These are phyloP conservation scores for Acanthamoeba royreba DNA, from an alignment of 208 protist genomes.

Conservation along the genomic window DNA sequence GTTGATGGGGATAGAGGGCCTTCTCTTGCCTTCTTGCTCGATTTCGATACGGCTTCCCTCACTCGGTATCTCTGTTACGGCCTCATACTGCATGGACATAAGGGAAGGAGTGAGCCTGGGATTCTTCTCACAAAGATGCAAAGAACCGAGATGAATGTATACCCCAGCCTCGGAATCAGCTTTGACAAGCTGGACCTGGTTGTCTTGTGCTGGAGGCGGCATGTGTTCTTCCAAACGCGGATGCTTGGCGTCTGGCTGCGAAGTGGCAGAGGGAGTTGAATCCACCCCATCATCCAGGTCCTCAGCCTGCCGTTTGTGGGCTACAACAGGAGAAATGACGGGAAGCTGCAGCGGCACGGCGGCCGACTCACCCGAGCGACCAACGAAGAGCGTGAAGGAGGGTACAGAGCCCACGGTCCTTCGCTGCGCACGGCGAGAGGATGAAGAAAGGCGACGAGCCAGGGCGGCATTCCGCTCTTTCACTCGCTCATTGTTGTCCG, in stretches of 20 bases:
- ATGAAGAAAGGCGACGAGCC: too few species aligned
- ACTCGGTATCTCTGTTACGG: background rate
- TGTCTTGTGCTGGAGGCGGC: background rate
- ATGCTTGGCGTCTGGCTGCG: background rate
- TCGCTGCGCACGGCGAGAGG: too few species aligned
- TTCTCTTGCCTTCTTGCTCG: background rate
- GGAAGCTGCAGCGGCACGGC: background rate
- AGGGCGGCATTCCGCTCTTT: background rate
- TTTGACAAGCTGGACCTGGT: background rate
- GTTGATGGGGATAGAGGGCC: background rate
- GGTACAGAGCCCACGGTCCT: background rate
- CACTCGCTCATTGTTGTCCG: background rate
- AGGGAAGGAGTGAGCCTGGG: background rate
- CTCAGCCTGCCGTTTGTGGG: background rate
- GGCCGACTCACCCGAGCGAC: background rate
- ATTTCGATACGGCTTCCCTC: background rate
- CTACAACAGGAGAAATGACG: background rate
- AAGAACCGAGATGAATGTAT: background rate
- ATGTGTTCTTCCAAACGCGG: background rate
- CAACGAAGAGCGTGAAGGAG: background rate
- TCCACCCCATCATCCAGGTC: background rate
- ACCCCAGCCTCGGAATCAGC: background rate
- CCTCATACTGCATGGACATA: background rate
- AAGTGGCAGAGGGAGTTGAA: too few species aligned
- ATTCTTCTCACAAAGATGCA: too few species aligned